Conservation (phyloP, 1,284 basidiomycete species). For the Microstroma glucosiphilum region DNA sequence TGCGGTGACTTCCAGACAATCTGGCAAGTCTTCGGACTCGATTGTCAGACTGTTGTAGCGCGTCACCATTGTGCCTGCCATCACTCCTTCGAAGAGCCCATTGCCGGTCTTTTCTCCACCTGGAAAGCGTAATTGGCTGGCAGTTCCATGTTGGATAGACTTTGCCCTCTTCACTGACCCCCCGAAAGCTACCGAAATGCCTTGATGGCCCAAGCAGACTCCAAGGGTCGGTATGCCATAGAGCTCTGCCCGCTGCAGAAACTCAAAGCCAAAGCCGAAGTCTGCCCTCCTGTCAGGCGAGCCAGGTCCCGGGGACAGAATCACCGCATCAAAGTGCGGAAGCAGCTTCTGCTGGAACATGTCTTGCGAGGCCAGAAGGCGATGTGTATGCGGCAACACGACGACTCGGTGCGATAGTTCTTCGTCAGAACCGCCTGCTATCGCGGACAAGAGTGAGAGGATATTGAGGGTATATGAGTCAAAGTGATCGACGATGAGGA, state of each 20-base stretch:
- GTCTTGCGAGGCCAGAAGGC: conserved; percentile 20
- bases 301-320: conserved; percentile 46
- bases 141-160: conserved; percentile 34
- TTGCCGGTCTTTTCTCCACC: conserved; percentile 11
- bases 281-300: conserved; percentile 31
- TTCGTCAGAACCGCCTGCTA: conserved; percentile 11
- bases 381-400: conserved; percentile 42
- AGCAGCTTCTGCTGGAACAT: conserved; percentile 29
- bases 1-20: conserved; percentile 54
- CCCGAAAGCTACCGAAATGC: conserved; percentile 72
- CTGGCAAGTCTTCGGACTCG: conserved; percentile 53
- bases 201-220: conserved; percentile 87
- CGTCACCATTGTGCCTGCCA: conserved; percentile 62
- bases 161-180: conserved; percentile 52
- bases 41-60: conserved; percentile 65
- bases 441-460: conserved; percentile 29
- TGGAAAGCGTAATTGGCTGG: conserved; percentile 20
- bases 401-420: conserved; percentile 16
- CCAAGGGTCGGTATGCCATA: conserved; percentile 67
- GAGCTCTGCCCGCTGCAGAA: conserved; percentile 26
- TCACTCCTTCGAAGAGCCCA: conserved; percentile 63
- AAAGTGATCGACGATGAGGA: conserved; percentile 46
- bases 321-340: conserved; percentile 42
- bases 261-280: conserved; percentile 35
- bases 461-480: conserved; percentile 50